Percentiles rank a stretch among this genome's conserved stretches.
Conservation (phyloP, 2,329 filamentous ascomycete species). For the Xylaria sp. region DNA sequence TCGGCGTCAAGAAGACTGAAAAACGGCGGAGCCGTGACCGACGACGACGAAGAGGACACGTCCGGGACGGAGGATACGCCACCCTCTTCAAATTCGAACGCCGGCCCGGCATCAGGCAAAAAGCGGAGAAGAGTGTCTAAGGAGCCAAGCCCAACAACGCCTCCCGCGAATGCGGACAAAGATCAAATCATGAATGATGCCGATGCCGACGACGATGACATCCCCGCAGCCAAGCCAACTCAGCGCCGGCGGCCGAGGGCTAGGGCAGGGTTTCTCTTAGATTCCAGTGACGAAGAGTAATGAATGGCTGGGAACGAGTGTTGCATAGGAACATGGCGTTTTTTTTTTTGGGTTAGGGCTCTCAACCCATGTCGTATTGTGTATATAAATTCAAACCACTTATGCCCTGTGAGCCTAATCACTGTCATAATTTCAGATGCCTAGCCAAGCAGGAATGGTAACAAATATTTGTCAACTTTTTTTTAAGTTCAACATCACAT, state of each 20-base stretch:
- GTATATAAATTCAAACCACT: background rate
- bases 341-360: background rate
- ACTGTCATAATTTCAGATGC: background rate
- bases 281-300: constrained; percentile 64
- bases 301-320: constrained; percentile 16
- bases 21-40: background rate
- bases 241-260: constrained; percentile 50
- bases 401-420: background rate
- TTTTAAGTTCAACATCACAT: background rate
- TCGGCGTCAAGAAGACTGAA: constrained; percentile 19
- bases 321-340: constrained; percentile 34
- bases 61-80: constrained; percentile 46
- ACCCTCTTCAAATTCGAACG: constrained; percentile 47
- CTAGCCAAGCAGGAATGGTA: background rate
- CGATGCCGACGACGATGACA: constrained; percentile 47
- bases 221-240: constrained; percentile 43
- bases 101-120: constrained; percentile 25
- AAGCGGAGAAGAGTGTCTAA: constrained; percentile 41
- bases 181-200: constrained; percentile 33
- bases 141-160: constrained; percentile 25
- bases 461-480: background rate
- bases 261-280: constrained; percentile 61
- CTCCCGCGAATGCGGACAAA: constrained; percentile 26
- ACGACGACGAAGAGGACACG: constrained; percentile 34
- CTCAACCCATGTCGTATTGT: background rate